Evolutionary conservation across 2,329 filamentous ascomycete species (phyloP).

Genomic region (Magnaporthiopsis incrustans): DNA sequence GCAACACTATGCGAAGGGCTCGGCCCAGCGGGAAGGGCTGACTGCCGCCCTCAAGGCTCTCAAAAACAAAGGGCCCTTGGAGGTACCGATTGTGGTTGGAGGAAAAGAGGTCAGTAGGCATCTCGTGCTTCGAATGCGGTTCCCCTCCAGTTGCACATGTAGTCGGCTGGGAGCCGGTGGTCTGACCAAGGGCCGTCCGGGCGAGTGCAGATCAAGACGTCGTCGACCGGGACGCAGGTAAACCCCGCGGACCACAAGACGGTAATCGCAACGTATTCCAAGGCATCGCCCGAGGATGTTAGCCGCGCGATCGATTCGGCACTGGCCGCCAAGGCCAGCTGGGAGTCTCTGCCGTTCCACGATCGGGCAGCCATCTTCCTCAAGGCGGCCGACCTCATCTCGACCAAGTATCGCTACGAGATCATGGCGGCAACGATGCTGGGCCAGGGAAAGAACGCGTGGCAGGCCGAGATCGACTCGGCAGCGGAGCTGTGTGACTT

Average conservation of each 20-base stretch:
- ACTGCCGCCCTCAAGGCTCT: slow-evolving; percentile 63
- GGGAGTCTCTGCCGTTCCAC: slow-evolving; percentile 80
- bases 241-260: slow-evolving; percentile 77
- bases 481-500: slow-evolving; percentile 92
- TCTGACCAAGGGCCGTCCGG: slow-evolving; percentile 1
- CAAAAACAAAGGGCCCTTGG: slow-evolving; percentile 60
- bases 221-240: slow-evolving; percentile 59
- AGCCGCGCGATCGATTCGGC: slow-evolving; percentile 74
- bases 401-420: slow-evolving; percentile 90
- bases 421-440: slow-evolving; percentile 95
- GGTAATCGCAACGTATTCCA: slow-evolving; percentile 75
- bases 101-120: slow-evolving; percentile 61
- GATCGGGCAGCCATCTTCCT: slow-evolving; percentile 91
- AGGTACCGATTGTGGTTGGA: slow-evolving; percentile 76
- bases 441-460: slow-evolving; percentile 95
- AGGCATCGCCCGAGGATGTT: slow-evolving; percentile 70
- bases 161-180: not conserved
- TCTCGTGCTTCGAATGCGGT: not conserved
- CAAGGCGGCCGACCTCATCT: slow-evolving; percentile 87
- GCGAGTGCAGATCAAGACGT: slow-evolving; percentile 52
- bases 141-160: not conserved
- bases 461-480: slow-evolving; percentile 98
- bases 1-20: slow-evolving; percentile 86
- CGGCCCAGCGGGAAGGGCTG: slow-evolving; percentile 68
- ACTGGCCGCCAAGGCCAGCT: slow-evolving; percentile 74